A percentile compares a stretch with the other conserved stretches of the same genome.
These are phyloP conservation scores for Draba incana DNA, from an alignment of 345 rosid species.

Conservation along the genomic window DNA sequence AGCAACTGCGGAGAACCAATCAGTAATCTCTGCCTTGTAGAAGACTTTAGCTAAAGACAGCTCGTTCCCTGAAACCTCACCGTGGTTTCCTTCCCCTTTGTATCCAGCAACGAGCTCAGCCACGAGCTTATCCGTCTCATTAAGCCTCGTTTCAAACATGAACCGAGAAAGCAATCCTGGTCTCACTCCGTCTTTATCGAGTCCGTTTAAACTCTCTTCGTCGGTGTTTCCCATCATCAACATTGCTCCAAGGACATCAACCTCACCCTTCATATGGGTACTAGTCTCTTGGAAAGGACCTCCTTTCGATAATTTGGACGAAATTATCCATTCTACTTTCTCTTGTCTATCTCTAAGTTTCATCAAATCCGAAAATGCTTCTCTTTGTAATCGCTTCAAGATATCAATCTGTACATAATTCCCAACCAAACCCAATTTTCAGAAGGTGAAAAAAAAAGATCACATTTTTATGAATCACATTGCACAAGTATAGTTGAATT, in stretches of 20 bases:
- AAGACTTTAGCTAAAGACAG: slow-evolving; percentile 71
- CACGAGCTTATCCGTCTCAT: slow-evolving; percentile 60
- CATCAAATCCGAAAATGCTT: slow-evolving; percentile 84
- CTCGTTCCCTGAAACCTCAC: slow-evolving; percentile 47
- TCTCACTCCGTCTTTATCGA: slow-evolving; percentile 58
- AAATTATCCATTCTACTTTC: slow-evolving; percentile 68
- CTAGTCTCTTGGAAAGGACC: slow-evolving; percentile 68
- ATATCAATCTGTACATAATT: slow-evolving; percentile 72
- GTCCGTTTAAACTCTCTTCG: slow-evolving; percentile 48
- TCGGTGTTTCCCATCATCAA: slow-evolving; percentile 56
- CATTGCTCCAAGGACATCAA: slow-evolving; percentile 70
- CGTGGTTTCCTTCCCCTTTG: slow-evolving; percentile 39
- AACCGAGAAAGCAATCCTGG: slow-evolving; percentile 70
- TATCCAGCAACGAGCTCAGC: slow-evolving; percentile 66
- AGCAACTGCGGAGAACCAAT: slow-evolving; percentile 72
- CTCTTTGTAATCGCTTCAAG: slow-evolving; percentile 88
- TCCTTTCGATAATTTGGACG: slow-evolving; percentile 55
- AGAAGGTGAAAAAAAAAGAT: not conserved
- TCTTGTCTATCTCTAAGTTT: slow-evolving; percentile 89
- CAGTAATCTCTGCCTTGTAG: slow-evolving; percentile 58
- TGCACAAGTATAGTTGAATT: not conserved
- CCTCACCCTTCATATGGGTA: slow-evolving; percentile 71
- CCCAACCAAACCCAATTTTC: not conserved
- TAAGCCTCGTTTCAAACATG: slow-evolving; percentile 61
- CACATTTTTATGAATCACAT: slow-evolving; percentile 7